Base-by-base conservation (phyloP, 163 green algal species). In the Chloroidium sp. region DNA sequence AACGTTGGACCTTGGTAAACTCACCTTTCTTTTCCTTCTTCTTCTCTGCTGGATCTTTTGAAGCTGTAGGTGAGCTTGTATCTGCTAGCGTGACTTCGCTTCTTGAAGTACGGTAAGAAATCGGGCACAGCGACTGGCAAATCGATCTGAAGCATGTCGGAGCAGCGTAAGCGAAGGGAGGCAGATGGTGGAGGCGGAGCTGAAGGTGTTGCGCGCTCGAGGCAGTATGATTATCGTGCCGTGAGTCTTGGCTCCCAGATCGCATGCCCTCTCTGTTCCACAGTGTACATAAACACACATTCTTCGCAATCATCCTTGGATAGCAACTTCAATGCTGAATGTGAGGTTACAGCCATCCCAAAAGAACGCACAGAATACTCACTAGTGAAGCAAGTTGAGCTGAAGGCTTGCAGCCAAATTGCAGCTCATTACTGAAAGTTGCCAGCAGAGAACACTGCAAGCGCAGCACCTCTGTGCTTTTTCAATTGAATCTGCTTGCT, bases 141-240 rank as follows among this genome's bases (percentile, higher is more conserved):
- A 36, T 36, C 36, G 36, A 36, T 36, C 36, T 36, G 36, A 36
- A 36, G 36, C 36, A 36, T 36, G 36, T 36, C 36, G 36, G 36
- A 36, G 36, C 36, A 36, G 36, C 36, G 36, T 36, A 36, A 36
- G 36, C 36, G 36, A 36, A 36, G 36, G 36, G 36, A 36, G 36
- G 36, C 36, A 36, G 36, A 36, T 36, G 36, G 36, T 72, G 78
- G 75, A 67, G 74, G 79, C 62, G 79, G 79, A 69, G 79, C 79
- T 57, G 79, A 84, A 62, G 13, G 58, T 3, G 80, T 78, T 59
- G 93, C 92, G 2, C 87, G 92, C 3, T 89, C 84, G 80, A 92
- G 92, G 83, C 94, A 97, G 86, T 97, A 97, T 92, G 94, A 98
- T 75, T 98, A 98, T 83, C 84, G 86, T 78, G 92, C 92, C 84